Percentiles rank a stretch among this genome's conserved stretches.
Evolutionary conservation across 1,139 yeast genomes (phyloP).

Genomic region (Hyphopichia fennica): DNA sequence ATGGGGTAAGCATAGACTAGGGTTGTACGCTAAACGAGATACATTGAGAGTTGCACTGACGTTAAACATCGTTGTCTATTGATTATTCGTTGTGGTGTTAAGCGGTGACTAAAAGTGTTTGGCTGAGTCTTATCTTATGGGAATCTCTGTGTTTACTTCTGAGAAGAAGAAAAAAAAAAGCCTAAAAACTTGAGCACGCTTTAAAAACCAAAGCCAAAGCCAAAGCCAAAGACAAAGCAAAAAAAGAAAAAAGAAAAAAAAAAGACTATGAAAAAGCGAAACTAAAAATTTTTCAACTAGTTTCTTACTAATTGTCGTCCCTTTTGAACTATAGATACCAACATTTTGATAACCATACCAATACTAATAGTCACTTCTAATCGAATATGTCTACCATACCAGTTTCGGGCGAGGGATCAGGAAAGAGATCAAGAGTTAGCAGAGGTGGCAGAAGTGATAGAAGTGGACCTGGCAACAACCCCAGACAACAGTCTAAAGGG

Average conservation of each 20-base stretch:
- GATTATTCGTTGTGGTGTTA: no score
- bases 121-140: constrained; percentile 1
- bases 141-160: background rate
- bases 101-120: no score
- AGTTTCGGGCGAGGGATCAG: background rate
- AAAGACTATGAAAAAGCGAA: no score
- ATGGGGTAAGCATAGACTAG: constrained; percentile 72
- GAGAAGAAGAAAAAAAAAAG: no score
- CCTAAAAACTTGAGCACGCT: background rate
- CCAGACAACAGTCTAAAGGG: constrained; percentile 5
- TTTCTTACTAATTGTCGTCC: no score
- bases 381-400: background rate
- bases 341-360: no score
- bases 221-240: no score
- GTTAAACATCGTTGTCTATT: constrained; percentile 41
- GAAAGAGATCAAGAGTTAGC: constrained; percentile 17
- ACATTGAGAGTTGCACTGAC: constrained; percentile 75
- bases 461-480: constrained; percentile 1
- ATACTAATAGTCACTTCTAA: no score
- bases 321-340: no score
- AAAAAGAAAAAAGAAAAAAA: no score
- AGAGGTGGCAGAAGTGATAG: constrained; percentile 13
- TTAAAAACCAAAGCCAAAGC: no score
- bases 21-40: constrained; percentile 58
- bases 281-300: background rate